Percentiles rank a stretch among this genome's conserved stretches.
Conservation (phyloP, 805 yeast species). For the Candida khao-thaluensis region DNA sequence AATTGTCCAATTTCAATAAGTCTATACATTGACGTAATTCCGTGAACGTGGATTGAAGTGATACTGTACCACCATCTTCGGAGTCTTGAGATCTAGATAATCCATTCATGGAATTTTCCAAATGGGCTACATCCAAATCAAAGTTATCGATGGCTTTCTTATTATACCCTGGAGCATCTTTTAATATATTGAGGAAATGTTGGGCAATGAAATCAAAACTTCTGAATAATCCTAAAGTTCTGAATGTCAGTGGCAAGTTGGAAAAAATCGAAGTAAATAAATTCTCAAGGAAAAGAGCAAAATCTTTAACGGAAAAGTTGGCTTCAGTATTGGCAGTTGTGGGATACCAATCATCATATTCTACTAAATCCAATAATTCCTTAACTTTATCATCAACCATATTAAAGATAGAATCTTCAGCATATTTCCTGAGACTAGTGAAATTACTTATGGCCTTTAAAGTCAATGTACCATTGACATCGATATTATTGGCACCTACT, state of each 20-base stretch:
- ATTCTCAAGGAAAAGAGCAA: slow-evolving; percentile 81
- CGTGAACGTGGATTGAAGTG: slow-evolving; percentile 69
- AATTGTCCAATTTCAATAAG: slow-evolving; percentile 60
- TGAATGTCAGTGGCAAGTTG: slow-evolving; percentile 73
- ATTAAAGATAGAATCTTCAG: slow-evolving; percentile 78
- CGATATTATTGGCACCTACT: slow-evolving; percentile 39
- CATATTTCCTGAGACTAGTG: slow-evolving; percentile 57
- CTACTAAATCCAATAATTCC: slow-evolving; percentile 79
- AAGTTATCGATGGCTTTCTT: slow-evolving; percentile 67
- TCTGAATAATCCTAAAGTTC: slow-evolving; percentile 77
- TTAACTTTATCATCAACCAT: slow-evolving; percentile 79
- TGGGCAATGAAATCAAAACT: slow-evolving; percentile 83
- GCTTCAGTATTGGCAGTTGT: slow-evolving; percentile 55
- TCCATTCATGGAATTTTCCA: slow-evolving; percentile 56
- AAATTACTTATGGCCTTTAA: slow-evolving; percentile 55
- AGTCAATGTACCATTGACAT: slow-evolving; percentile 37
- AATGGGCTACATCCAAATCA: slow-evolving; percentile 72
- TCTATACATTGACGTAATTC: slow-evolving; percentile 81
- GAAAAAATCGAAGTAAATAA: slow-evolving; percentile 83
- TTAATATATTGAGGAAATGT: slow-evolving; percentile 60
- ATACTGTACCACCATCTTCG: slow-evolving; percentile 35
- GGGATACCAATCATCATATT: slow-evolving; percentile 77
- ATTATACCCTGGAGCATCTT: slow-evolving; percentile 55
- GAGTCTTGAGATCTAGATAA: slow-evolving; percentile 25
- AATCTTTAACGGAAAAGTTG: slow-evolving; percentile 71